These are phyloP conservation scores for Aspergillus calidoustus DNA, from an alignment of 2,329 filamentous ascomycete species.

Conservation along the genomic window DNA sequence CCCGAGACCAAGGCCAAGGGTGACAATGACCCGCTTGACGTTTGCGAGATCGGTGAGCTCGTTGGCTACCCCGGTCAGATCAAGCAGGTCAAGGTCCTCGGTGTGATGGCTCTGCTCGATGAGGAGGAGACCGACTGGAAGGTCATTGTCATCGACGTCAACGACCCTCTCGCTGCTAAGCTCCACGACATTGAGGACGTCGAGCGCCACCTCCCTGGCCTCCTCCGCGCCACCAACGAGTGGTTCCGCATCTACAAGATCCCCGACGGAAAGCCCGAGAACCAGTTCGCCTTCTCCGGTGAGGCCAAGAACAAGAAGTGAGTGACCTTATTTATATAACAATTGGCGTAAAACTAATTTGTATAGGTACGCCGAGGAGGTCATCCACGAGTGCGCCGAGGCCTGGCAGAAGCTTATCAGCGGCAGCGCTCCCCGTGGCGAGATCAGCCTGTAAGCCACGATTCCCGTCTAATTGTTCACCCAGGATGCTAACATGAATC, in stretches of 20 bases:
- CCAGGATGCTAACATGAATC: slow-evolving; percentile 17
- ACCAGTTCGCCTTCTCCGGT: slow-evolving; percentile 99
- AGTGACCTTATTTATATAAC: slow-evolving; percentile 30
- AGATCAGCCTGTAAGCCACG: slow-evolving; percentile 74
- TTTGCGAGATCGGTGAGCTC: slow-evolving; percentile 99
- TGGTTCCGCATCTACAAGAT: slow-evolving; percentile 99
- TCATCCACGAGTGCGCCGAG: slow-evolving; percentile 93
- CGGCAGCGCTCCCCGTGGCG: slow-evolving; percentile 79
- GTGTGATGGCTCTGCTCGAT: slow-evolving; percentile 98
- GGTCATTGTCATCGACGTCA: slow-evolving; percentile 98
- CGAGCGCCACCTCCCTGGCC: slow-evolving; percentile 94
- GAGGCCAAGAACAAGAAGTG: slow-evolving; percentile 99
- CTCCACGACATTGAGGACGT: slow-evolving; percentile 99
- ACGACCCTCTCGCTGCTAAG: slow-evolving; percentile 94
- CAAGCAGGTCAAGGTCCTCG: slow-evolving; percentile 99
- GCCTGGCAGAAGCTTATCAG: slow-evolving; percentile 96
- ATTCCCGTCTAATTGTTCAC: neutral
- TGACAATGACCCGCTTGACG: slow-evolving; percentile 98
- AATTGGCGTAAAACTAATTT: slow-evolving; percentile 4
- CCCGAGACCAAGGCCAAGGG: slow-evolving; percentile 99
- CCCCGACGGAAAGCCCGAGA: slow-evolving; percentile 99
- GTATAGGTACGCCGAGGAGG: slow-evolving; percentile 83
- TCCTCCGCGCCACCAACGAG: slow-evolving; percentile 97
- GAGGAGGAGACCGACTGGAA: slow-evolving; percentile 99
- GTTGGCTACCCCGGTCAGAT: slow-evolving; percentile 95